Conservation (phyloP, 1,284 basidiomycete species). For the Malassezia sympodialis region DNA sequence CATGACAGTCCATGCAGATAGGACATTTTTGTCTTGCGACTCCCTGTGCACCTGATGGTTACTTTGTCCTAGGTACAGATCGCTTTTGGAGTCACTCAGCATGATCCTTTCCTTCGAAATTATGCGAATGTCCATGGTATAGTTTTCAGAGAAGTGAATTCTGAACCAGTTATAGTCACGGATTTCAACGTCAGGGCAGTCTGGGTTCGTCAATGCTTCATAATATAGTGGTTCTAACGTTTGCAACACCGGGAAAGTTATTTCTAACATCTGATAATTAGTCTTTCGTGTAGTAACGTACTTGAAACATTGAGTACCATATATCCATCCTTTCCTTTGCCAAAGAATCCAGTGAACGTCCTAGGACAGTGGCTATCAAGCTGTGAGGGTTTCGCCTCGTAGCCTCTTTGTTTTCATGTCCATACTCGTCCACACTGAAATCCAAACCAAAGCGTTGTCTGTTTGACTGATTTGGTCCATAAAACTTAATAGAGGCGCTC, state of each 20-base stretch:
- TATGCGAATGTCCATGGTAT: neutral
- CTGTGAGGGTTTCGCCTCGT: conserved; percentile 3
- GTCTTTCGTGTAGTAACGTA: neutral
- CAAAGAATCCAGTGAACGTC: neutral
- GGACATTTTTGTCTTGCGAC: neutral
- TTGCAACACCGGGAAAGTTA: neutral
- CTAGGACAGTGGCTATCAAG: neutral
- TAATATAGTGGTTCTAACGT: neutral
- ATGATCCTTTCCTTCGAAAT: neutral
- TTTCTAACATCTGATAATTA: neutral
- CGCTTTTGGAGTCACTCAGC: neutral
- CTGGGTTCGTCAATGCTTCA: neutral
- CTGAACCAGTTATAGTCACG: neutral
- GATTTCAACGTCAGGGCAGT: neutral
- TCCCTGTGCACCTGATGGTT: no score
- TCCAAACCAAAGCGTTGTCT: neutral
- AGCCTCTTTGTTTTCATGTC: neutral
- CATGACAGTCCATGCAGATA: neutral
- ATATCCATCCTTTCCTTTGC: neutral
- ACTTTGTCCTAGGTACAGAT: no score
- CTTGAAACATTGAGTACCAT: conserved; percentile 4
- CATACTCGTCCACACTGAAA: neutral
- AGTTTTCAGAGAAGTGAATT: neutral
- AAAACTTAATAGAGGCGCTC: neutral
- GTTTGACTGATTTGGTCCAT: neutral